Base-by-base conservation (phyloP, 371 early-diverging fungal genomes). In the Rhizoclosmatium hyalinum region DNA sequence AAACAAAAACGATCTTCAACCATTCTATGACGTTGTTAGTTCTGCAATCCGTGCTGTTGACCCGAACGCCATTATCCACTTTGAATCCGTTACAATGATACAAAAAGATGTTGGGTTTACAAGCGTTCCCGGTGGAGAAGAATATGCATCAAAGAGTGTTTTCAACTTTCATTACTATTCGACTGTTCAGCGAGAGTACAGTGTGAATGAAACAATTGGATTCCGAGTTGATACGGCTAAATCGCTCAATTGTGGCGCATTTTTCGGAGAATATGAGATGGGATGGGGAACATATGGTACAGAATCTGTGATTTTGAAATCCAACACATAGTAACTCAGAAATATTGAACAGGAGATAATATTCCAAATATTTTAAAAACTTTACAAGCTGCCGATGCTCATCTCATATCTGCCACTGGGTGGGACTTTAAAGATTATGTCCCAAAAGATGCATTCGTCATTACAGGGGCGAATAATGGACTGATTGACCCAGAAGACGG, bases 31-130 rank as follows among this genome's bases (percentile, higher is more conserved):
- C 73, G 79, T 79, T 57, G 87, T 79, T 21, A 80, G 64, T n/a
- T 55, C 41, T 17, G 76, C 60, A 8, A 75, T 75, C 24, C 79
- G 88, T n/a, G 63, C 79, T 3, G 86, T 84, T 3, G 89, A 89
- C 56, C 77, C 76, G 14, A 77, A 83, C n/a, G 84, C 87, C 1
- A 76, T 89, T 41, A 84, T 87, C 44, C 80, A 84, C 65, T 87
- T 87, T 66, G 89, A 87, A 56, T 84, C 85, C 2, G 75, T 85
- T 0, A 87, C 89, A 12, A 82, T 75, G 58, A 84, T 85, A 53
- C 81, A 75, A 53, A 19, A 85, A 21, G 63, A 77, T 2, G 79
- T 75, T 5, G 87, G 87, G 0, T 89, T 87, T 75, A 87, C 82
- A 63, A 80, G 81, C 17, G 87, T 84, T 10, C 89, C 89, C 54